A percentile compares a stretch with the other conserved stretches of the same genome.
These are phyloP conservation scores for Lupinus albus DNA, from an alignment of 306 rosid species.

Conservation along the genomic window DNA sequence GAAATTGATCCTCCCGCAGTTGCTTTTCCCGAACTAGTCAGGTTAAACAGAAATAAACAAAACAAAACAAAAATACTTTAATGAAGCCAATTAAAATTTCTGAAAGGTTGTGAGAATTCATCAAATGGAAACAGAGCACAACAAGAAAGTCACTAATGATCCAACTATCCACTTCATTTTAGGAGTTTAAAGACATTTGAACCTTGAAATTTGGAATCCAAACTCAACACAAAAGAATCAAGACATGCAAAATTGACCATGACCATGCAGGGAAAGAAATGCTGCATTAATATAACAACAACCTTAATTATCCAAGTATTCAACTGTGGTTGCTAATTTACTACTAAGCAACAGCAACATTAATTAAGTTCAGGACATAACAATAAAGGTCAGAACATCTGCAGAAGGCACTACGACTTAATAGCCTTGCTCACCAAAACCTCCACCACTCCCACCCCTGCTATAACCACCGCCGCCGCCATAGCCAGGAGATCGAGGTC, in stretches of 20 bases:
- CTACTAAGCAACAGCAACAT: slow-evolving; percentile 26
- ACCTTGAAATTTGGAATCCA: no score
- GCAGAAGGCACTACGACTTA: not conserved
- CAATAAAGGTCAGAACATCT: not conserved
- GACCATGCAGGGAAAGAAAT: not conserved
- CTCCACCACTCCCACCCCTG: slow-evolving; percentile 40
- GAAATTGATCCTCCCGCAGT: no score
- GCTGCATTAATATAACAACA: not conserved
- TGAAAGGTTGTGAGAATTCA: no score
- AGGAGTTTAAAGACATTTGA: no score
- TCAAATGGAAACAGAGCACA: no score
- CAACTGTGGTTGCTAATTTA: slow-evolving; percentile 25
- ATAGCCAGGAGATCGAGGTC: slow-evolving; percentile 40
- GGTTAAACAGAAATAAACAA: no score
- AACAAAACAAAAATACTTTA: no score
- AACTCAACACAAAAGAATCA: not conserved
- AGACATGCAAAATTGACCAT: not conserved
- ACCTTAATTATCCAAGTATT: not conserved
- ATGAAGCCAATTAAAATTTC: no score
- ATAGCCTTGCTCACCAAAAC: slow-evolving; percentile 37
- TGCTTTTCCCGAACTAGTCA: no score
- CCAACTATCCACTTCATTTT: no score
- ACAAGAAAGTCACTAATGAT: no score
- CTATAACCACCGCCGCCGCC: slow-evolving; percentile 36
- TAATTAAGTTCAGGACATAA: not conserved